Percentiles rank a stretch among this genome's conserved stretches.
Conservation (phyloP, 768 basidiomycete species). For the Cyclocybe aegerita region DNA sequence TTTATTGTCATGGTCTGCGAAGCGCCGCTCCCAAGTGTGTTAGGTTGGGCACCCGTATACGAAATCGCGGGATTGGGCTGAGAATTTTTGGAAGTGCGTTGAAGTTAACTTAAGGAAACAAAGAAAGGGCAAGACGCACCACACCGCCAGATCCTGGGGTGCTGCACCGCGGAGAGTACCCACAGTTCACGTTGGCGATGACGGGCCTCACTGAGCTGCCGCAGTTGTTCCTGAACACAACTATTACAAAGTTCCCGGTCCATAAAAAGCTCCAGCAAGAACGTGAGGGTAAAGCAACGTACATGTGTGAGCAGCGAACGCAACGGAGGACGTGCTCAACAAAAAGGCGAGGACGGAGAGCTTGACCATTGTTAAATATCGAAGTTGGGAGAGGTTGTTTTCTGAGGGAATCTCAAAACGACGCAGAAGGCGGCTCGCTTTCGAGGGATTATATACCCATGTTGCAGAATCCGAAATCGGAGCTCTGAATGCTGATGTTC, state of each 20-base stretch:
- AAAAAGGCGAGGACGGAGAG: not conserved
- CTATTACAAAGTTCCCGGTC: constrained; percentile 10
- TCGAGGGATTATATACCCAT: too few species aligned
- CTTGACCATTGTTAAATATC: constrained; percentile 1
- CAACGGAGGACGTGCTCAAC: constrained; percentile 5
- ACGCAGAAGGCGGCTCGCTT: too few species aligned
- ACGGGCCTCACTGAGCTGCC: constrained; percentile 27
- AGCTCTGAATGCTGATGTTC: too few species aligned
- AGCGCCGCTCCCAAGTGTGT: constrained; percentile 21
- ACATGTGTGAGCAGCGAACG: constrained; percentile 22
- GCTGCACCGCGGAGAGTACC: constrained; percentile 38
- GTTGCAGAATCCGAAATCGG: too few species aligned
- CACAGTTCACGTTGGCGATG: constrained; percentile 37
- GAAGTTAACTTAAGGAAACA: not conserved
- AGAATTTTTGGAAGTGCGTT: not conserved
- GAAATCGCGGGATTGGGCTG: constrained; percentile 31
- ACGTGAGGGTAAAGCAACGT: not conserved
- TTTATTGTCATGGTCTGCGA: constrained; percentile 29
- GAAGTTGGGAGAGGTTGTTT: too few species aligned
- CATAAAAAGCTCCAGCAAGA: not conserved
- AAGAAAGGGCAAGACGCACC: constrained; percentile 12
- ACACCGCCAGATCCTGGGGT: constrained; percentile 33
- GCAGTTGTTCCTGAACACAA: constrained; percentile 36
- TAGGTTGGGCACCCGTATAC: constrained; percentile 34
- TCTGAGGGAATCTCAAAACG: too few species aligned